These are phyloP conservation scores for Fragaria ananassa DNA, from an alignment of 306 rosid genomes.

Conservation along the genomic window DNA sequence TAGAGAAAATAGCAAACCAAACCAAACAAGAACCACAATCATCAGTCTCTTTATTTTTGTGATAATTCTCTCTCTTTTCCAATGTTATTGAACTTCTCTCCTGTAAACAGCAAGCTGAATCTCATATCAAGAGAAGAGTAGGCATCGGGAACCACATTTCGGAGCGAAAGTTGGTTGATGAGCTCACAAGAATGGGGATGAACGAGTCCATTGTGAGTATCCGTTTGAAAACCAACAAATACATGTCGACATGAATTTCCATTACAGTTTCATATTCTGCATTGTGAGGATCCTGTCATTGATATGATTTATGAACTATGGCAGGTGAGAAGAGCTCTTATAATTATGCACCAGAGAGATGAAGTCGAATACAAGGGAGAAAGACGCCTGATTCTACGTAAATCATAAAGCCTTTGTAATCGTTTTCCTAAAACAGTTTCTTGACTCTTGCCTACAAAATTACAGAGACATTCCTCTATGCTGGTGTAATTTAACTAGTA, in stretches of 20 bases:
- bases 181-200: conserved; percentile 89
- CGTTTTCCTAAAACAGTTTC: neutral
- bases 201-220: conserved; percentile 82
- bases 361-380: conserved; percentile 99
- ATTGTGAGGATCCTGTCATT: neutral
- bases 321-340: conserved; percentile 97
- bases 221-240: neutral
- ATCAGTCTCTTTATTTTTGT: conserved; percentile 8
- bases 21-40: neutral
- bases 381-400: conserved; percentile 69
- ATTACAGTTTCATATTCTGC: neutral
- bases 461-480: conserved; percentile 3
- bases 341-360: conserved; percentile 97
- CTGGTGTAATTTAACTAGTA: conserved; percentile 7
- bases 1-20: neutral
- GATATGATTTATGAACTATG: neutral
- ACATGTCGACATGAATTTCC: no score
- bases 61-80: conserved; percentile 5
- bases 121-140: conserved; percentile 93
- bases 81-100: conserved; percentile 10
- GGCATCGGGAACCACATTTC: conserved; percentile 97
- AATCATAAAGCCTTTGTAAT: conserved; percentile 42
- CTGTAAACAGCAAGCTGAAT: conserved; percentile 89
- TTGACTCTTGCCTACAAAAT: neutral
- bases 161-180: conserved; percentile 90